Evolutionary conservation across 2,329 filamentous ascomycete genomes (phyloP), one percentile per base, ranked within the genome.

Genomic region (Lasiodiplodia sp.): DNA sequence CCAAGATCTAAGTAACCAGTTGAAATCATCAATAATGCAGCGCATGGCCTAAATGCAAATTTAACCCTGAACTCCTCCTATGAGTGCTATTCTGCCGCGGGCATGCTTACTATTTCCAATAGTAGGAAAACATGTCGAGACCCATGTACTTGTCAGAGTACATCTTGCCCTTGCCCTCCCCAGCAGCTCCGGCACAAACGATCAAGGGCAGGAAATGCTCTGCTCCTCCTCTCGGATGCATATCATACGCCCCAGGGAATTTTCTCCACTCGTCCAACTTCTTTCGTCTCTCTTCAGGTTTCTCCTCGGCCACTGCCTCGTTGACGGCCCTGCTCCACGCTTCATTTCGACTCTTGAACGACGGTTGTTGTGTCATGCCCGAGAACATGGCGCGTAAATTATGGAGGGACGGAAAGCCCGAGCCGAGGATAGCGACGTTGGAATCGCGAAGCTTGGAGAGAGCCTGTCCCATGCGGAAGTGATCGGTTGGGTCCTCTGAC

Each of bases 181-280:
- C 83, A 14, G 76, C 81, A 0, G 84, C 86, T 0, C 84, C 86
- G 3, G 86, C 85, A 72, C 84, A 86, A 38, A 89, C 87, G 56
- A 88, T 74, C 76, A 89, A 74, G 69, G 87, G 87, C 81, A 89
- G 76, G 67, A 89, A 88, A 71, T 89, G 87, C 77, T 89, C 87
- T 0, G 85, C 86, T 0, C 83, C 86, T 11, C 79, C 74, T 1
- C 77, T 76, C 2, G 87, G 87, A 73, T 89, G 87, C 82, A 87
- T 86, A 14, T 82, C 79, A 70, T 85, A 84, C 0, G 83, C 81
- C 38, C 81, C 74, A 0, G 84, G 83, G 71, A 87, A 80, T 3
- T 73, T 73, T 67, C 86, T 79, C 86, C 87, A 89, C 2, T 72
- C 74, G 11, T 74, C 73, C 44, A 89, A 78, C 53, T 77, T 82